These are phyloP conservation scores for Epichloe brachyelytri DNA, from an alignment of 2,329 filamentous ascomycete genomes.

Conservation along the genomic window DNA sequence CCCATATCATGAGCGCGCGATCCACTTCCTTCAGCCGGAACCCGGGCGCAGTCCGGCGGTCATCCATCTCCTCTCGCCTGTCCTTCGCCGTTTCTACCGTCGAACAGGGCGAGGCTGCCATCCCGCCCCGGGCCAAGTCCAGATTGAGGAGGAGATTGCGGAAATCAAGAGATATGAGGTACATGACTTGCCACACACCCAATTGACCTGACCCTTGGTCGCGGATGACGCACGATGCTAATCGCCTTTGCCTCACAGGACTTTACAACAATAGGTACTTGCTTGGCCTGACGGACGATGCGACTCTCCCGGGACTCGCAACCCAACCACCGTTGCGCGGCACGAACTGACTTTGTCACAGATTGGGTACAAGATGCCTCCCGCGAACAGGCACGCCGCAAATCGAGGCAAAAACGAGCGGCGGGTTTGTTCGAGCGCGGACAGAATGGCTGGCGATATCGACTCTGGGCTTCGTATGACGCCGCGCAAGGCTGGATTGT, in stretches of 20 bases:
- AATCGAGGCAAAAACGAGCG: slow-evolving; percentile 58
- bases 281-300: no score
- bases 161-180: slow-evolving; percentile 96
- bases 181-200: slow-evolving; percentile 9
- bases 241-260: slow-evolving; percentile 34
- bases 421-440: slow-evolving; percentile 60
- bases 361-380: slow-evolving; percentile 98
- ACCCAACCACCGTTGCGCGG: no score
- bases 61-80: slow-evolving; percentile 51
- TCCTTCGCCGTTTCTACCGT: slow-evolving; percentile 53
- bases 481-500: slow-evolving; percentile 98
- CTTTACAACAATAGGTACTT: slow-evolving; percentile 76
- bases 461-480: slow-evolving; percentile 77
- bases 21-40: slow-evolving; percentile 35
- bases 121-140: slow-evolving; percentile 45
- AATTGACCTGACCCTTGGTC: not conserved
- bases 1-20: slow-evolving; percentile 34
- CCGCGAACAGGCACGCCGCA: slow-evolving; percentile 73
- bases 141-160: slow-evolving; percentile 87
- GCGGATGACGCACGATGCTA: not conserved
- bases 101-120: slow-evolving; percentile 47
- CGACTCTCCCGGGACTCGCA: no score
- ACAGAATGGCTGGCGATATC: slow-evolving; percentile 63
- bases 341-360: slow-evolving; percentile 11
- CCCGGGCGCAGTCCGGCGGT: slow-evolving; percentile 30